Base-by-base conservation (phyloP, 2,329 filamentous ascomycete genomes). In the Parasarocladium wereldwijsianum region DNA sequence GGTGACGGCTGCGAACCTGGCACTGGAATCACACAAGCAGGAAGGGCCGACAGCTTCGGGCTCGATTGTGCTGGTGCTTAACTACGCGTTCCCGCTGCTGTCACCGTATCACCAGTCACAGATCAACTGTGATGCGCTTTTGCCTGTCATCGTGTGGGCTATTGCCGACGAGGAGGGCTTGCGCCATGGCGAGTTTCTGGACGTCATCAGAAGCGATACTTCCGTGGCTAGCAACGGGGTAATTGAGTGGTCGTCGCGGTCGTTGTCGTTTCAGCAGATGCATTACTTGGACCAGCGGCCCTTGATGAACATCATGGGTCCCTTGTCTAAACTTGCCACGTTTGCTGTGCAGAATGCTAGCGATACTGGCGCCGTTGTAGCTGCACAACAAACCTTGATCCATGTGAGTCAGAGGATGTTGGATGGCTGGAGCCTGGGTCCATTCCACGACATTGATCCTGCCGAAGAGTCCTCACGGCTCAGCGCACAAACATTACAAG, bases 1-100 rank as follows among this genome's bases (percentile, higher is more conserved):
- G 19, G 74, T 83, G 7, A 73, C 67, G 18, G 82, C 84, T 8
- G 62, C 74, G 1, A 87, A 90, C 43, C 57, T 90, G n/a, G 76
- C 83, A 0, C 52, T 93, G n/a, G 53, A 62, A 31, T 50, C 60
- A 5, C 49, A 50, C 8, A 40, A 46, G 12, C 47, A 53, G 24
- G 58, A 62, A 8, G 58, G 52, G 1, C 50, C 44, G 6, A 42
- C 58, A 9, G 62, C 59, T 0, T 52, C 54, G 6, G 58, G 51
- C 5, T 64, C 67, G 5, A 68, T 87, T 17, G 67, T 76, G 0
- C 62, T 90, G 42, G 75, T 81, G 0, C 55, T 93, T 38, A 83
- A 79, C 40, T 82, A 84, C 45, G 73, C 73, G 1, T 86, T 92
- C 40, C 75, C 78, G 3, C 59, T 79, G 16, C 53, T 93, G 6